These are phyloP conservation scores for Blastocladiella emersonii DNA, from an alignment of 371 early-diverging fungal species.

Conservation along the genomic window DNA sequence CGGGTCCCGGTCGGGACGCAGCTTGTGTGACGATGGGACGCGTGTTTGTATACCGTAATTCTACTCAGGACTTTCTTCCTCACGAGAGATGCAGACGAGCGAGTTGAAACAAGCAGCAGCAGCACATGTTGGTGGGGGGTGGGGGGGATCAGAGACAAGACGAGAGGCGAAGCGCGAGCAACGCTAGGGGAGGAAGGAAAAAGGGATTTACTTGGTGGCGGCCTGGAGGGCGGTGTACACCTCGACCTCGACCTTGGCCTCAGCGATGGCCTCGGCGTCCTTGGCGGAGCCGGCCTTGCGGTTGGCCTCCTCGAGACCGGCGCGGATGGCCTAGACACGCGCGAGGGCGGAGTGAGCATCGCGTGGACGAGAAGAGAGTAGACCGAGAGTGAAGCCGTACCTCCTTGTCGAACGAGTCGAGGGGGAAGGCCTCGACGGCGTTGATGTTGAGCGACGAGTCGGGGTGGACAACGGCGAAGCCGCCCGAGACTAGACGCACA, in stretches of 20 bases:
- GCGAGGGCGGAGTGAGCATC: too few species aligned
- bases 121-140: too few species aligned
- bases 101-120: too few species aligned
- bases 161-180: too few species aligned
- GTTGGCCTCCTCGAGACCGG: conserved; percentile 73
- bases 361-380: too few species aligned
- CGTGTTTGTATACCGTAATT: too few species aligned
- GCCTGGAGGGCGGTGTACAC: conserved; percentile 69
- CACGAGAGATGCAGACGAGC: too few species aligned
- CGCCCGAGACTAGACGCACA: conserved; percentile 95
- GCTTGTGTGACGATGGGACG: too few species aligned
- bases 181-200: too few species aligned
- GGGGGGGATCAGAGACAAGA: too few species aligned
- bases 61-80: too few species aligned
- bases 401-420: conserved; percentile 63
- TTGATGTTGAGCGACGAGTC: conserved; percentile 93
- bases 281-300: conserved; percentile 41
- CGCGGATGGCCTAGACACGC: conserved; percentile 44
- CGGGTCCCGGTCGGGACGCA: too few species aligned
- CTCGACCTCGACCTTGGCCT: conserved; percentile 76
- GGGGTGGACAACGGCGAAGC: conserved; percentile 92
- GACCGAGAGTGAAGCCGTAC: conserved; percentile 10
- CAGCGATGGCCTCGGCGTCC: conserved; percentile 68
- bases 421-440: conserved; percentile 85
- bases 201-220: conserved; percentile 1